These are phyloP conservation scores for Antitrichia curtipendula DNA, from an alignment of 225 moss, liverwort and hornwort genomes.

Conservation along the genomic window DNA sequence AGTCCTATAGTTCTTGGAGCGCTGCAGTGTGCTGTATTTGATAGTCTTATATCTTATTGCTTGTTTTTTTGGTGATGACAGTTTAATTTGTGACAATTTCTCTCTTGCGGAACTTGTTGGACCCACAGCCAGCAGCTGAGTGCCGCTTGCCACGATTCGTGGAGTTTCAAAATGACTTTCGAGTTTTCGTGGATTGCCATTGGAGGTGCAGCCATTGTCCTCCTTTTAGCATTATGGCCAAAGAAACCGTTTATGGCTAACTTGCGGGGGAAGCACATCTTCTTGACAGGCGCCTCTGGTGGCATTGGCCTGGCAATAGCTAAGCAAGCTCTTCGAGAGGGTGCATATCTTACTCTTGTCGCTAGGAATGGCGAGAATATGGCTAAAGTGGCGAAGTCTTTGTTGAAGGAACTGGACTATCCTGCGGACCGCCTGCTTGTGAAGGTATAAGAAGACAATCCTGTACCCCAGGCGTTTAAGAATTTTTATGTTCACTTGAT, in stretches of 20 bases:
- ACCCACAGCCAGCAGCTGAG: background rate
- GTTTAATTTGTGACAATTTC: background rate
- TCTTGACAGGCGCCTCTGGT: slow-evolving; percentile 79
- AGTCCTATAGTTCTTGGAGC: background rate
- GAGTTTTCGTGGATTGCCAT: slow-evolving; percentile 1
- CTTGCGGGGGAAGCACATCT: slow-evolving; percentile 56
- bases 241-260: slow-evolving; percentile 40
- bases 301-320: slow-evolving; percentile 77
- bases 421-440: slow-evolving; percentile 29
- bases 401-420: slow-evolving; percentile 28
- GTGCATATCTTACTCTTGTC: slow-evolving; percentile 68
- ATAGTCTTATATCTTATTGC: background rate
- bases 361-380: slow-evolving; percentile 51
- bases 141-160: background rate
- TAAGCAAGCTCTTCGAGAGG: slow-evolving; percentile 37
- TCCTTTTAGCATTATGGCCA: slow-evolving; percentile 5
- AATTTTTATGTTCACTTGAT: background rate
- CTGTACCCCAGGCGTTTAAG: background rate
- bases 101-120: background rate
- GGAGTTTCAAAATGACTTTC: background rate
- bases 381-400: slow-evolving; percentile 9
- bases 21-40: background rate
- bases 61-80: background rate
- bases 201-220: background rate
- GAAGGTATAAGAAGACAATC: slow-evolving; percentile 26